Conservation (phyloP, 2,329 filamentous ascomycete species). For the Aulographum hederae region DNA sequence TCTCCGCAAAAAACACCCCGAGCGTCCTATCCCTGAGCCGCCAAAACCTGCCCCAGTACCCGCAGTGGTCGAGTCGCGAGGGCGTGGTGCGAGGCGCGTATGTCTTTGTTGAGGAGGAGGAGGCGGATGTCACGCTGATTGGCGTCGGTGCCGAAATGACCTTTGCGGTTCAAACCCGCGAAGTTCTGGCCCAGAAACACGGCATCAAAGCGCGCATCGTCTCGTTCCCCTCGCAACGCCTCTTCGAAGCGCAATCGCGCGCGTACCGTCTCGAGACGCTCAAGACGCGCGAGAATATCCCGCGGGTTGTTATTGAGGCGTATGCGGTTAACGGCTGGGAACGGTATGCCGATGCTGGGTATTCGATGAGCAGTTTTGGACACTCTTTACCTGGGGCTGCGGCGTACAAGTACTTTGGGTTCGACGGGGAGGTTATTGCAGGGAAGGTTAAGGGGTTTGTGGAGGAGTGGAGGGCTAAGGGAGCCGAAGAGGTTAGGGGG, state of each 20-base stretch:
- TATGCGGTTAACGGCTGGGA: slow-evolving; percentile 42
- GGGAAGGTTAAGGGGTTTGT: slow-evolving; percentile 19
- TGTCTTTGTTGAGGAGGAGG: slow-evolving; percentile 23
- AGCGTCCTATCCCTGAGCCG: slow-evolving; percentile 31
- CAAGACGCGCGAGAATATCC: slow-evolving; percentile 21
- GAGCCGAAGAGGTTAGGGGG: slow-evolving; percentile 10
- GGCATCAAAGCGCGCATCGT: slow-evolving; percentile 26
- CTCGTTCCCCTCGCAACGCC: slow-evolving; percentile 30
- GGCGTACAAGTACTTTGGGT: slow-evolving; percentile 38
- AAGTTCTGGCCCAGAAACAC: slow-evolving; percentile 18
- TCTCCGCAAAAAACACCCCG: slow-evolving; percentile 23
- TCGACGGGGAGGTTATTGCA: slow-evolving; percentile 27
- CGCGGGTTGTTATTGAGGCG: slow-evolving; percentile 40
- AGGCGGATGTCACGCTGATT: slow-evolving; percentile 30
- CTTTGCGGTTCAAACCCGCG: slow-evolving; percentile 25
- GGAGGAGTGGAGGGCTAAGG: too few species aligned
- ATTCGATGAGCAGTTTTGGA: slow-evolving; percentile 35
- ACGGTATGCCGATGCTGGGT: slow-evolving; percentile 38
- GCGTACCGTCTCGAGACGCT: slow-evolving; percentile 30
- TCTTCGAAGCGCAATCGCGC: slow-evolving; percentile 28
- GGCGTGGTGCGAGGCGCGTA: slow-evolving; percentile 28
- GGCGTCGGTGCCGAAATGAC: slow-evolving; percentile 32
- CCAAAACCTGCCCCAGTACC: slow-evolving; percentile 24
- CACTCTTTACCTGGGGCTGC: slow-evolving; percentile 35
- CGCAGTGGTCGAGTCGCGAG: slow-evolving; percentile 20